A percentile compares a stretch with the other conserved stretches of the same genome.
These are phyloP conservation scores for Prinsepia uniflora DNA, from an alignment of 306 rosid genomes.

Conservation along the genomic window DNA sequence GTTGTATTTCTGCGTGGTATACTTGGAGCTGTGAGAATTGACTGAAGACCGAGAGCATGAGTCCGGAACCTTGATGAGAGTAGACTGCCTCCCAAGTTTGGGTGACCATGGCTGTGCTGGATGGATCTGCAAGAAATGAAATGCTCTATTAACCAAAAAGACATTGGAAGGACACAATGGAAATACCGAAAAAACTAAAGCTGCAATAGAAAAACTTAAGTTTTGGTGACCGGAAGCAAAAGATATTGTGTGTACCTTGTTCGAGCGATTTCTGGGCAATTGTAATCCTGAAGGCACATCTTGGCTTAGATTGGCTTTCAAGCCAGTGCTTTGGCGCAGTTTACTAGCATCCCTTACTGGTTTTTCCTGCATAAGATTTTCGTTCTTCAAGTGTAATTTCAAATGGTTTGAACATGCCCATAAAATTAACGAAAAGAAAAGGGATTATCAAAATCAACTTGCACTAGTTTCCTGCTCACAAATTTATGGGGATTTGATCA, in stretches of 20 bases:
- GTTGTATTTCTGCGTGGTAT: slow-evolving; percentile 23
- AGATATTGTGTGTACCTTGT: slow-evolving; percentile 44
- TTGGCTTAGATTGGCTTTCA: slow-evolving; percentile 40
- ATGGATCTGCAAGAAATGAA: slow-evolving; percentile 39
- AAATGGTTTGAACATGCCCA: neutral
- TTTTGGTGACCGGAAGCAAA: neutral
- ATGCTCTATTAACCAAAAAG: neutral
- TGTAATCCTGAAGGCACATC: slow-evolving; percentile 33
- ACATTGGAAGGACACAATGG: neutral
- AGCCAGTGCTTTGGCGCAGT: slow-evolving; percentile 33
- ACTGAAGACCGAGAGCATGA: slow-evolving; percentile 37
- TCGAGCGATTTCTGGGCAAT: slow-evolving; percentile 30
- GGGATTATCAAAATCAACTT: neutral
- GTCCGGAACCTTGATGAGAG: slow-evolving; percentile 27
- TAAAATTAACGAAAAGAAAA: neutral
- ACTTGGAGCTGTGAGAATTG: slow-evolving; percentile 34
- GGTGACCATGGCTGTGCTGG: slow-evolving; percentile 39
- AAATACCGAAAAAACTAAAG: neutral
- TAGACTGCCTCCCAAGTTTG: slow-evolving; percentile 37
- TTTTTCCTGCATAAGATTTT: slow-evolving; percentile 42
- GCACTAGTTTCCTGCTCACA: neutral
- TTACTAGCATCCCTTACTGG: slow-evolving; percentile 35
- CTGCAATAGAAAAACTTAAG: neutral
- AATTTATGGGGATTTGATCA: neutral
- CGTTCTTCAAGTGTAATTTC: neutral